Evolutionary conservation across 106 monocot species (phyloP), one percentile per base, ranked within the genome.

Genomic region (Dioscorea alata): DNA sequence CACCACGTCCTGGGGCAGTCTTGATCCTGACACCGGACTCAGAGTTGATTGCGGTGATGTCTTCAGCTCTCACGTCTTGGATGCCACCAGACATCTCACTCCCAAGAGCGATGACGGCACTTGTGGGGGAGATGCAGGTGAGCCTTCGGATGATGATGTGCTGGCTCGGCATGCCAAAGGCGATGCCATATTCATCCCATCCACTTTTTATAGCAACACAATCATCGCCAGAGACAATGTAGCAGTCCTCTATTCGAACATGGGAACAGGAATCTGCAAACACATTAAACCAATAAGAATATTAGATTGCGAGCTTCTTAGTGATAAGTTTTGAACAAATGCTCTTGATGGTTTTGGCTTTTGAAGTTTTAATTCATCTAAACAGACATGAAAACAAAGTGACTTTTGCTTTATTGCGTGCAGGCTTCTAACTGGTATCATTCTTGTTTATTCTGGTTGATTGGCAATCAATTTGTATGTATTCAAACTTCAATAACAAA

Each of bases 81-180:
- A 79, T 79, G 4, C 79, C 79, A 2, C 79, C 79, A 1, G 79
- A 79, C 79, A 79, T 74, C 69, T 79, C 79, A 33, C 79, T 79
- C 22, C 74, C 79, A 1, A 79, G 74, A 18, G 79, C 73, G 18
- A 79, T 74, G 59, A 74, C 69, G 8, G 69, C 79, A 33, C 79
- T 79, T 24, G 74, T 79, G 13, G 74, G 79, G 57, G 73, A 79
- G 56, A 79, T 65, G 64, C 79, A 79, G 63, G 74, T 69, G 56
- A 79, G 73, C 17, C 63, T 23, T 4, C 74, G 33, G 64, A 79
- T 64, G 64, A 49, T 16, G 9, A 79, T 79, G 74, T 69, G 79
- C 63, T 79, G 13, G 48, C 79, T 79, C 24, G 74, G 79, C 64
- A 63, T 74, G 13, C 73, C 69, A 48, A 74, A 53, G 4, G 69